Conservation (phyloP, 164 flowering plant species). For the Berberis thunbergii region DNA sequence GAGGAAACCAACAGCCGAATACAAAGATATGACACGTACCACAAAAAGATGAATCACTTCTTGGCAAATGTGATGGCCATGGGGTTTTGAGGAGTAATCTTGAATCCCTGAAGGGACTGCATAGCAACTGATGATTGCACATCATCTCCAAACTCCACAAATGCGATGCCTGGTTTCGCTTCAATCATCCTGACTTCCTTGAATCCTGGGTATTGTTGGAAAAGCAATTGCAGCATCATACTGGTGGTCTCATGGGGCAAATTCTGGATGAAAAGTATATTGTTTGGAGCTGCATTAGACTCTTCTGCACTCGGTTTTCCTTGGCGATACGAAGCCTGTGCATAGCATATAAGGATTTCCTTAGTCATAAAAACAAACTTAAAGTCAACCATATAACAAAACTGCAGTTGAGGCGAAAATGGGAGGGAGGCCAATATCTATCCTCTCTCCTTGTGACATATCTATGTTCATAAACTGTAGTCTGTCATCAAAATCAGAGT, state of each 20-base stretch:
- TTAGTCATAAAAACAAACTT: neutral
- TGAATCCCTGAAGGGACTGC: conserved; percentile 93
- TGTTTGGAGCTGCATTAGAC: conserved; percentile 62
- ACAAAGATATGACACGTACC: neutral
- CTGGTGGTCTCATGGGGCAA: conserved; percentile 81
- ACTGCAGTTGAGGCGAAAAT: no score
- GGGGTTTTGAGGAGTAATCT: conserved; percentile 71
- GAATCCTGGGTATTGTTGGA: conserved; percentile 86
- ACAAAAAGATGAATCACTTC: conserved; percentile 32
- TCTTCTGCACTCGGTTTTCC: conserved; percentile 50
- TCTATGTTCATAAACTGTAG: no score
- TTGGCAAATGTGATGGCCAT: conserved; percentile 80
- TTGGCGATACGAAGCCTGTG: conserved; percentile 53
- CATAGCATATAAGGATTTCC: neutral
- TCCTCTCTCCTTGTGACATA: no score
- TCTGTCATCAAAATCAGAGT: no score
- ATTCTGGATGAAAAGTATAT: conserved; percentile 80
- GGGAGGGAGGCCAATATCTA: no score
- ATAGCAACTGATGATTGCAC: conserved; percentile 72
- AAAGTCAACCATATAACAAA: no score
- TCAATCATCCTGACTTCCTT: conserved; percentile 86
- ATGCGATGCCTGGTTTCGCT: conserved; percentile 98
- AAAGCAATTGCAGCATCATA: conserved; percentile 73
- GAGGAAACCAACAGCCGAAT: no score
- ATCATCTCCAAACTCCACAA: conserved; percentile 93